Percentiles rank a stretch among this genome's conserved stretches.
Evolutionary conservation across 192 early-diverging fungal genomes (phyloP).

Genomic region (Piromyces finnis): DNA sequence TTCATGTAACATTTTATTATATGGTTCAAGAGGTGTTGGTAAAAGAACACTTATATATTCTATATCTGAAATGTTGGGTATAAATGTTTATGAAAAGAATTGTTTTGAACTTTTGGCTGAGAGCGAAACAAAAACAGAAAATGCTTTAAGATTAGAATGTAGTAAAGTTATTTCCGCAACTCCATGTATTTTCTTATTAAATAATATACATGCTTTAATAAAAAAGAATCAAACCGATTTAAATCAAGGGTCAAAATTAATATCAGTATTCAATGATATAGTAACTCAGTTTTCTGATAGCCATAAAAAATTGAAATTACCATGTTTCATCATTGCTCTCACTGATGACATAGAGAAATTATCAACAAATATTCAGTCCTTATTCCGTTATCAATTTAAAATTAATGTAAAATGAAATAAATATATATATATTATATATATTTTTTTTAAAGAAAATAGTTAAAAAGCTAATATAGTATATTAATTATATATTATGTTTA

Average conservation of each 20-base stretch:
- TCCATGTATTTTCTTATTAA: constrained; percentile 70
- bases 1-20: constrained; percentile 49
- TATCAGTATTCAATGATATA: background rate
- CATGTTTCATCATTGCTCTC: constrained; percentile 41
- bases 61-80: constrained; percentile 50
- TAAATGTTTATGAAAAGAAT: constrained; percentile 61
- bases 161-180: constrained; percentile 55
- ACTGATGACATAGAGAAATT: constrained; percentile 61
- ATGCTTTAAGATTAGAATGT: constrained; percentile 50
- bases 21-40: constrained; percentile 67
- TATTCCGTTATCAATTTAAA: constrained; percentile 60
- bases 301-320: background rate
- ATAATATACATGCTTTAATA: constrained; percentile 54
- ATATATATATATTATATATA: background rate
- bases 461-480: too few species aligned
- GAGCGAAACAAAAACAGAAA: constrained; percentile 61
- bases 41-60: constrained; percentile 51
- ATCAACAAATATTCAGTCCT: constrained; percentile 50
- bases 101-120: constrained; percentile 62
- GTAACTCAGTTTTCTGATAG: background rate
- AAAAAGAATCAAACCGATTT: background rate
- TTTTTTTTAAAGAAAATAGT: too few species aligned
- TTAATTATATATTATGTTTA: too few species aligned
- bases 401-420: constrained; percentile 23
- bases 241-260: background rate